These are phyloP conservation scores for Ophiostoma sp. DNA, from an alignment of 2,329 filamentous ascomycete genomes.

Conservation along the genomic window DNA sequence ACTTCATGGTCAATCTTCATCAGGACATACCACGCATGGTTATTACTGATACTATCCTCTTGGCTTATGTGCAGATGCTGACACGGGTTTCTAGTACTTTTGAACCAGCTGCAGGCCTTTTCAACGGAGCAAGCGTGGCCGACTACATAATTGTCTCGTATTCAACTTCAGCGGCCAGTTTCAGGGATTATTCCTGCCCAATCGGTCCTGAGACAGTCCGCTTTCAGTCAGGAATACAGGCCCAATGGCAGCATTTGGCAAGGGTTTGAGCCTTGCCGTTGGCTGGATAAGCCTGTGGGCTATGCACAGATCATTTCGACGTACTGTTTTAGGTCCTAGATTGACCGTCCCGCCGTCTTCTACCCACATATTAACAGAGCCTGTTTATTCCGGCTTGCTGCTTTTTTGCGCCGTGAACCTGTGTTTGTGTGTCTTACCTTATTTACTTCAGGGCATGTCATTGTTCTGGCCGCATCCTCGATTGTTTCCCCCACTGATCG, in stretches of 20 bases:
- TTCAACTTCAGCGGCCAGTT: not conserved
- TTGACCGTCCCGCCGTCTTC: not conserved
- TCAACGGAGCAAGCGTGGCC: not conserved
- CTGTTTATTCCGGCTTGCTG: too few species aligned
- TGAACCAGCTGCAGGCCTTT: not conserved
- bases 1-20: not conserved
- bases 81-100: not conserved
- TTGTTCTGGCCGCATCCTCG: conserved; percentile 8
- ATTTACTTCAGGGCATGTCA: not conserved
- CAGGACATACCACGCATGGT: not conserved
- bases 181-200: conserved; percentile 31
- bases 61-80: not conserved
- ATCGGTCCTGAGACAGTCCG: conserved; percentile 32
- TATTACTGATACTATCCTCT: not conserved
- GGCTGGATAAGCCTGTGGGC: conserved; percentile 27
- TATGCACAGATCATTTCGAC: not conserved
- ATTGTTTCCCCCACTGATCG: conserved; percentile 25
- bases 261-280: conserved; percentile 30
- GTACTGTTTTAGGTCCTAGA: not conserved
- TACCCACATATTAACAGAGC: too few species aligned
- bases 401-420: too few species aligned
- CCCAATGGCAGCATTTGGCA: conserved; percentile 34
- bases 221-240: conserved; percentile 34
- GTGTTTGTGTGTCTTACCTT: too few species aligned
- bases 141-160: not conserved